Evolutionary conservation across 1,284 basidiomycete genomes (phyloP).

Genomic region (Coniferiporia weirii): DNA sequence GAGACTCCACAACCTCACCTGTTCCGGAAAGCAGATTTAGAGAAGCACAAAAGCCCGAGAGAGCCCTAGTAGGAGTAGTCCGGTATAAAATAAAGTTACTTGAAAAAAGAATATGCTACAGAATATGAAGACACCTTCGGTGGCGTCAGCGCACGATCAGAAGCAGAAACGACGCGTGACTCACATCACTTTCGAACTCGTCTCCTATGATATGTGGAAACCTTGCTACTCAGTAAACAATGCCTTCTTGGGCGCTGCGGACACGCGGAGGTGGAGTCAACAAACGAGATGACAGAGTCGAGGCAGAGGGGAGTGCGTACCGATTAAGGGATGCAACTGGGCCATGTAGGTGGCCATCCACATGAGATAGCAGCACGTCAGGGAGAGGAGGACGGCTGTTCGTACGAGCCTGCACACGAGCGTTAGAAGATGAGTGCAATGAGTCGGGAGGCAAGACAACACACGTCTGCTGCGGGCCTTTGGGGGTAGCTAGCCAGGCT

Average conservation of each 20-base stretch:
- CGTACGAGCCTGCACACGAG: slow-evolving; percentile 62
- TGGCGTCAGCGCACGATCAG: not conserved
- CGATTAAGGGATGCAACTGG: slow-evolving; percentile 83
- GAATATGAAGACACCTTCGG: not conserved
- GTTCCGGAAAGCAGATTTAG: no score
- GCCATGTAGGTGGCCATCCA: slow-evolving; percentile 93
- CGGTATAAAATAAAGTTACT: not conserved
- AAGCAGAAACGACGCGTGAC: not conserved
- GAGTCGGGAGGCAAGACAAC: slow-evolving; percentile 28
- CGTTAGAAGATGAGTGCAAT: not conserved
- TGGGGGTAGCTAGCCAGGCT: slow-evolving; percentile 69
- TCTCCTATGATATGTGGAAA: no score
- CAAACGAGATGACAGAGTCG: no score
- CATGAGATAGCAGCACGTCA: slow-evolving; percentile 85
- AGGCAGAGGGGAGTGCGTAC: slow-evolving; percentile 38
- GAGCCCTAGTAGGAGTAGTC: not conserved
- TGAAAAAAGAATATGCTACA: not conserved
- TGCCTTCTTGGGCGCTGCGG: slow-evolving; percentile 12
- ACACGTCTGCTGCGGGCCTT: slow-evolving; percentile 85
- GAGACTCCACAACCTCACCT: no score
- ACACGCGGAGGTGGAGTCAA: not conserved
- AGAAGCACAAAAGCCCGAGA: no score
- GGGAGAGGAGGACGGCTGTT: slow-evolving; percentile 68
- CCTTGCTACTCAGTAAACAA: not conserved
- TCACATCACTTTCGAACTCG: not conserved